These are phyloP conservation scores for Closterium sp. DNA, from an alignment of 139 green algal species.

Conservation along the genomic window DNA sequence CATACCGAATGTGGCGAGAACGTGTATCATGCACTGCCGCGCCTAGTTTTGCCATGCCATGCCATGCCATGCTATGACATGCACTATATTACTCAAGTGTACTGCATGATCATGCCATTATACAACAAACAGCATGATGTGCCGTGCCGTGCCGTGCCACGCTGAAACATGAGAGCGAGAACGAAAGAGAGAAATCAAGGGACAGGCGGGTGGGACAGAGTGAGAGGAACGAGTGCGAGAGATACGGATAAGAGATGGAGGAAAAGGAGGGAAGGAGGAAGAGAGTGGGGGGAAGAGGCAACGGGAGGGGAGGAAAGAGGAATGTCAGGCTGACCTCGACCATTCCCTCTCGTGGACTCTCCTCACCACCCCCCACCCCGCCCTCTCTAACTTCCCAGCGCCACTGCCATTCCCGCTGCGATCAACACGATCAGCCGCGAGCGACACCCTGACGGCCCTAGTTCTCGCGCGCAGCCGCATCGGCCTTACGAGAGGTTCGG, in stretches of 20 bases:
- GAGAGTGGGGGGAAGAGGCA: background rate
- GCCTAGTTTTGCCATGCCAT: too few species aligned
- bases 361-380: background rate
- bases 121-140: background rate
- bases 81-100: too few species aligned
- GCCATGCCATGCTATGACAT: too few species aligned
- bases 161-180: too few species aligned
- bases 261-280: background rate
- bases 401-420: background rate
- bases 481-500: too few species aligned
- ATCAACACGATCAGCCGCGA: background rate
- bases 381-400: background rate
- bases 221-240: background rate
- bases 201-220: background rate
- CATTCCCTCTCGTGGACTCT: background rate
- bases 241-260: background rate
- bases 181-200: background rate
- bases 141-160: too few species aligned
- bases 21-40: too few species aligned
- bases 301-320: slow-evolving; percentile 1
- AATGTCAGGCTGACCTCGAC: background rate
- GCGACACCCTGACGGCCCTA: too few species aligned
- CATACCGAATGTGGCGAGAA: too few species aligned
- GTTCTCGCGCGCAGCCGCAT: too few species aligned
- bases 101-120: too few species aligned